Evolutionary conservation across 805 yeast species (phyloP), one percentile per base, ranked within the genome.

Genomic region (Myxozyma neotropica): DNA sequence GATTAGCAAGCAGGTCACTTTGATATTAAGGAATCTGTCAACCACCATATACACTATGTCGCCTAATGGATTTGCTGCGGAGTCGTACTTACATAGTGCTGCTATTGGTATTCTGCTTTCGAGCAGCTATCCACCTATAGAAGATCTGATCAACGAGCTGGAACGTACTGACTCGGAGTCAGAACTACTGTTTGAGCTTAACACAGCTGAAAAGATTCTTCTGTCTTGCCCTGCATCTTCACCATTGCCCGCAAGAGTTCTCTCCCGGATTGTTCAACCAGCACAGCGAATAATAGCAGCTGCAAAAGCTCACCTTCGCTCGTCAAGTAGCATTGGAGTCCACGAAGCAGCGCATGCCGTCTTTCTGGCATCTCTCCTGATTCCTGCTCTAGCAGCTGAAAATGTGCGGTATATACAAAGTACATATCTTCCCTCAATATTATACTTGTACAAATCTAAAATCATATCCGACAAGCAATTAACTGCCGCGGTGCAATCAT

Each of bases 301-400:
- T 8, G 15, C 51, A 7, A 13, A 33, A n/a, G 33, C 52, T 13
- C 13, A 17, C 6, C 12, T 21, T 15, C 33, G 23, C 33, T 24
- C 53, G 8, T 10, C 39, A 35, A 12, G 19, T 6, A 52, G 46
- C 7, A 46, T 48, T 21, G 58, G 53, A 13, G 31, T 59, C 23
- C 47, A 51, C 27, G 68, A 65, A 33, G 65, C 66, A 6, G 61
- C 68, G 7, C 68, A 65, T 29, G 64, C 68, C 2, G 66, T 65
- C 2, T 49, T 65, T 27, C 33, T 65, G 44, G 67, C 68, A 8
- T 42, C 65, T 29, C 47, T 64, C 24, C 35, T 39, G 12, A 45
- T 57, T 3, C 62, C 62, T 2, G 39, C 49, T 8, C 31, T 63
- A 7, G 64, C 56, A 17, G 17, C 10, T 10, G 49, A 44, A 12